A percentile compares a stretch with the other conserved stretches of the same genome.
Evolutionary conservation across 2,329 filamentous ascomycete species (phyloP).

Genomic region (Talaromyces islandicus): DNA sequence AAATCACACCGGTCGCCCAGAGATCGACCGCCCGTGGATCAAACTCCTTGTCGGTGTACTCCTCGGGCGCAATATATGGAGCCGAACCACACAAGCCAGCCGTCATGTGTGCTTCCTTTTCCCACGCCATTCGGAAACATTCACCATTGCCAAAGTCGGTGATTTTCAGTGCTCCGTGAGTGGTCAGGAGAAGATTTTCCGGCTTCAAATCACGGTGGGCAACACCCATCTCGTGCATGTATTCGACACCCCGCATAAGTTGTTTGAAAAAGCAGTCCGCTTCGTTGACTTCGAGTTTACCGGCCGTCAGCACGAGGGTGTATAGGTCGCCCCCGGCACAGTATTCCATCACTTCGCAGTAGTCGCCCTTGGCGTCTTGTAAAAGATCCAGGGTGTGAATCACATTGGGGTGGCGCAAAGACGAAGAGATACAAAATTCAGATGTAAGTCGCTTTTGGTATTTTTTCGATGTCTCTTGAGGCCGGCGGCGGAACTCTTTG

Average conservation of each 20-base stretch:
- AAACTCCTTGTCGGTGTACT: constrained; percentile 92
- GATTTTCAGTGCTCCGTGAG: constrained; percentile 88
- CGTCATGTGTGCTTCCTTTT: constrained; percentile 97
- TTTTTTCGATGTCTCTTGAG: constrained; percentile 92
- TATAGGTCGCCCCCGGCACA: constrained; percentile 95
- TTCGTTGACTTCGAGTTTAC: constrained; percentile 81
- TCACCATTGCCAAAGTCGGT: constrained; percentile 98
- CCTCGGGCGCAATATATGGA: constrained; percentile 94
- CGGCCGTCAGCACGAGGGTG: constrained; percentile 82
- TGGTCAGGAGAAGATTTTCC: constrained; percentile 90
- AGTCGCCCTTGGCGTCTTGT: constrained; percentile 93
- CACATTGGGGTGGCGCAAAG: constrained; percentile 91
- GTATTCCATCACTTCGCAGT: constrained; percentile 99
- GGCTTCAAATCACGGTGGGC: constrained; percentile 95
- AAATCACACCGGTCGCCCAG: constrained; percentile 97
- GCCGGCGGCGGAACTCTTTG: constrained; percentile 92
- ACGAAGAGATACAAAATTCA: constrained; percentile 97
- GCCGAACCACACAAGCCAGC: constrained; percentile 93
- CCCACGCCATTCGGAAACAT: constrained; percentile 99
- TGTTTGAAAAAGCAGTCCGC: constrained; percentile 99
- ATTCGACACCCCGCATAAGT: constrained; percentile 97
- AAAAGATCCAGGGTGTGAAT: constrained; percentile 95
- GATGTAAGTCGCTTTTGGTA: constrained; percentile 96
- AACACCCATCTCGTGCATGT: constrained; percentile 99
- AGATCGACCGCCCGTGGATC: constrained; percentile 96